Conservation (phyloP, 768 basidiomycete genomes). For the Suillus ampliporus region DNA sequence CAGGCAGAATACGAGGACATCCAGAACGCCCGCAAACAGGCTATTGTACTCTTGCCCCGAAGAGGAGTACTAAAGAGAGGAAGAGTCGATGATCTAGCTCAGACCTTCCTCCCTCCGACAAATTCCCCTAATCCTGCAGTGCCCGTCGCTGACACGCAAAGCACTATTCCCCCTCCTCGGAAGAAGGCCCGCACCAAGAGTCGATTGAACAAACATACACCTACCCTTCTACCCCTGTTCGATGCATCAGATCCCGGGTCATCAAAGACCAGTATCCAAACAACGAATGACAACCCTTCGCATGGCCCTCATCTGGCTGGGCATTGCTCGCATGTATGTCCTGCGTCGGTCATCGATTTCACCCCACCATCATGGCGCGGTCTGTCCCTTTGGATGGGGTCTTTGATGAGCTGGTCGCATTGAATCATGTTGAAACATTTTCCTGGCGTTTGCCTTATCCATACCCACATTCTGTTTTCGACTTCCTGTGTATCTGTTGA, state of each 20-base stretch:
- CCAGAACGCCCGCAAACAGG: constrained; percentile 33
- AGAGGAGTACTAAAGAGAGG: constrained; percentile 34
- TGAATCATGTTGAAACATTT: constrained; percentile 17
- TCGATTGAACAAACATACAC: constrained; percentile 16
- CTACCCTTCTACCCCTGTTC: not conserved
- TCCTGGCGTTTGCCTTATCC: not conserved
- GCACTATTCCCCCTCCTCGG: constrained; percentile 11
- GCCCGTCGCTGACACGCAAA: not conserved
- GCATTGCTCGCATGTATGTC: not conserved
- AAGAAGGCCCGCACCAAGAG: constrained; percentile 29
- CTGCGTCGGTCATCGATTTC: constrained; percentile 24
- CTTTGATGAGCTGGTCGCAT: constrained; percentile 36
- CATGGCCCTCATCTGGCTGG: not conserved
- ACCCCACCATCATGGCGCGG: constrained; percentile 38
- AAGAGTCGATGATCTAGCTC: constrained; percentile 25
- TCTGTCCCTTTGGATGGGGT: constrained; percentile 37
- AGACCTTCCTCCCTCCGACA: constrained; percentile 7
- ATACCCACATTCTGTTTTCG: constrained; percentile 5
- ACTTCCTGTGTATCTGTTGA: not conserved
- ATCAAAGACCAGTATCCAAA: not conserved
- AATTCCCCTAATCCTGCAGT: constrained; percentile 13
- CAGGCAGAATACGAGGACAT: constrained; percentile 30
- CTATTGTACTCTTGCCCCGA: constrained; percentile 31
- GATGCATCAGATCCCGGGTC: not conserved
- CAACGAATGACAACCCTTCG: not conserved